Evolutionary conservation across 805 yeast species (phyloP), one percentile per base, ranked within the genome.

Genomic region (Lipomyces yamadae): DNA sequence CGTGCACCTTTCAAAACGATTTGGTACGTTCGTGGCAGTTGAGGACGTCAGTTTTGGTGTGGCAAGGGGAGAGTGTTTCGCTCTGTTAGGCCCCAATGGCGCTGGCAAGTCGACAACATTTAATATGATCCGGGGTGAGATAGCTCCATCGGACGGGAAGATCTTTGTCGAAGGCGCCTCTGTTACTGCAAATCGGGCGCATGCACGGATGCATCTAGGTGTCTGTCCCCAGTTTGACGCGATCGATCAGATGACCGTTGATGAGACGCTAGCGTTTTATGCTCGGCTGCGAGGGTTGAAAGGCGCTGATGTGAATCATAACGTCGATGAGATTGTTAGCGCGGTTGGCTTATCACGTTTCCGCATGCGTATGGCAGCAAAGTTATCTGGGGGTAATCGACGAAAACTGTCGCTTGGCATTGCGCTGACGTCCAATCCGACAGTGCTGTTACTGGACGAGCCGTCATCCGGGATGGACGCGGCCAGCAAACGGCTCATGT

Each of bases 391-490:
- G 1, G 80, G 80, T 5, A 77, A 78, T 65, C 76, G 76, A 61
- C 70, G 80, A 48, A 76, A 77, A 64, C 65, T 77, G 39, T 76
- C 80, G 1, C 66, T 77, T 39, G 80, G 74, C 4, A 74, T 77
- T 6, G 77, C 80, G 2, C 66, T 78, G 13, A 76, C 78, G 69
- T 78, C 77, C 1, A 73, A 77, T 56, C 79, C 80, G 3, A 61
- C 73, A 13, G 78, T 78, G n/a, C 64, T 77, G 30, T 65, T 77
- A 10, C 74, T 77, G 10, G 80, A 77, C 64, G 80, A 77, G 68
- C 80, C 80, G n/a, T 76, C 79, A 7, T 73, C 77, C 42, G 80
- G 80, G 18, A 76, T 77, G 80, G 80, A 77, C 63, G 79, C 80
- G 11, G 77, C 76, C 62, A 78, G 79, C 29, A 78, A 78, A 61